Evolutionary conservation across 768 basidiomycete species (phyloP).

Genomic region (Sarcomyxa edulis): DNA sequence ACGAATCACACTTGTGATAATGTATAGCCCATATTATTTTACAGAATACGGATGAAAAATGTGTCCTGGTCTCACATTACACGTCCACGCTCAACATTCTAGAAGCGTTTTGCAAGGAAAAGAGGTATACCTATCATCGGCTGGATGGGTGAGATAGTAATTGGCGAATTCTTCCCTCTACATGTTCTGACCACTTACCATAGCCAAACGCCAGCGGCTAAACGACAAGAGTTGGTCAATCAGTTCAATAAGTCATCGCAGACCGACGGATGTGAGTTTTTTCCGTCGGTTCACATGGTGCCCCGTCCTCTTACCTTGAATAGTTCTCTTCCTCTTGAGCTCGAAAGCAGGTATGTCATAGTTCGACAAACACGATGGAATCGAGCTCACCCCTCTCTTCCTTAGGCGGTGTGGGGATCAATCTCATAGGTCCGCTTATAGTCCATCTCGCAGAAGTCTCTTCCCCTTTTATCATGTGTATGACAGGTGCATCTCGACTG

Average conservation of each 20-base stretch:
- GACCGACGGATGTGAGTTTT: conserved; percentile 58
- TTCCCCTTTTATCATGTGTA: neutral
- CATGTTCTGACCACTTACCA: conserved; percentile 1
- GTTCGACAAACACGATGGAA: neutral
- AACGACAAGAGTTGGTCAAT: conserved; percentile 85
- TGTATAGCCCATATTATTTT: conserved; percentile 5
- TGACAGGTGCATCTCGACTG: conserved; percentile 70
- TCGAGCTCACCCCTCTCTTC: neutral
- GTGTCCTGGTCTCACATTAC: conserved; percentile 94
- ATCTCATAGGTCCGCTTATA: conserved; percentile 64
- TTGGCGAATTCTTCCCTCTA: neutral
- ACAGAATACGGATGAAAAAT: conserved; percentile 86
- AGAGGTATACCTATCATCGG: conserved; percentile 72
- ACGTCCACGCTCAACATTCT: conserved; percentile 92
- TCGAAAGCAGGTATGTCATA: conserved; percentile 71
- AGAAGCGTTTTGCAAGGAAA: conserved; percentile 77
- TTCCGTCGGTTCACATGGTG: neutral
- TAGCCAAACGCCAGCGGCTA: conserved; percentile 71
- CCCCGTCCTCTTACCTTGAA: neutral
- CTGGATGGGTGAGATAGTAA: conserved; percentile 71
- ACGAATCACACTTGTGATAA: too few relatives aligned
- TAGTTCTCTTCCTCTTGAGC: conserved; percentile 88
- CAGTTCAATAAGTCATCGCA: conserved; percentile 79
- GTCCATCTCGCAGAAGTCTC: neutral
- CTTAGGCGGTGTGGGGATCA: conserved; percentile 86